Evolutionary conservation across 2,329 filamentous ascomycete genomes (phyloP).

Genomic region (Claviceps paspali): DNA sequence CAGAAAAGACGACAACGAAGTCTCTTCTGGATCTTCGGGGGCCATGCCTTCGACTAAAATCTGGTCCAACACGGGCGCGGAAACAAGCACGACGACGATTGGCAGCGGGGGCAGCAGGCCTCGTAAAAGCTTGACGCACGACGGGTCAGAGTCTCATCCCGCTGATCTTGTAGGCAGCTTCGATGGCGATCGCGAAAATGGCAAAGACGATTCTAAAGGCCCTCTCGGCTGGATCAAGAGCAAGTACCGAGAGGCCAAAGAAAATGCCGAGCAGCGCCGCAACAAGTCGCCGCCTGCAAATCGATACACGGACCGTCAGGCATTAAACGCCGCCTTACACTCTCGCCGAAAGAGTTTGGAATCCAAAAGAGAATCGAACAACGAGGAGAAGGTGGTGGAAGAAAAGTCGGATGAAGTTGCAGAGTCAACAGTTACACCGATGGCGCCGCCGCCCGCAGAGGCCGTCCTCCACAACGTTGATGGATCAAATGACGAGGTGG

Average conservation of each 20-base stretch:
- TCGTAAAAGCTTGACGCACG: conserved; percentile 34
- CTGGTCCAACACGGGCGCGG: conserved; percentile 48
- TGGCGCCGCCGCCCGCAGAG: neutral
- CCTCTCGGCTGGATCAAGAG: conserved; percentile 43
- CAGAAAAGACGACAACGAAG: conserved; percentile 39
- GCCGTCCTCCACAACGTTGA: neutral
- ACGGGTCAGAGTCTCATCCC: conserved; percentile 30
- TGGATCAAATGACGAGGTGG: neutral
- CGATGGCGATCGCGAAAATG: conserved; percentile 21
- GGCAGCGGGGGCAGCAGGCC: conserved; percentile 41
- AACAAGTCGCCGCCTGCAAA: conserved; percentile 39
- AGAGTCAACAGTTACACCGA: neutral
- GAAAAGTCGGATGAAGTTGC: conserved; percentile 1
- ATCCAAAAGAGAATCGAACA: conserved; percentile 22
- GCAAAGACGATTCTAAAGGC: conserved; percentile 32
- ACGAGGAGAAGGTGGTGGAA: conserved; percentile 9
- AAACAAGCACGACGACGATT: conserved; percentile 52
- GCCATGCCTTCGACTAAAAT: conserved; percentile 30
- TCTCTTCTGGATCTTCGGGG: conserved; percentile 24
- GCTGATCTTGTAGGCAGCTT: conserved; percentile 24
- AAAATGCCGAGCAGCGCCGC: conserved; percentile 37
- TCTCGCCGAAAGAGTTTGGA: conserved; percentile 33
- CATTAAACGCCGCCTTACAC: conserved; percentile 15
- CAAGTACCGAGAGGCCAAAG: conserved; percentile 45
- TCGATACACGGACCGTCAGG: conserved; percentile 13